These are phyloP conservation scores for Trichophaea hybrida DNA, from an alignment of 2,329 filamentous ascomycete genomes.

Conservation along the genomic window DNA sequence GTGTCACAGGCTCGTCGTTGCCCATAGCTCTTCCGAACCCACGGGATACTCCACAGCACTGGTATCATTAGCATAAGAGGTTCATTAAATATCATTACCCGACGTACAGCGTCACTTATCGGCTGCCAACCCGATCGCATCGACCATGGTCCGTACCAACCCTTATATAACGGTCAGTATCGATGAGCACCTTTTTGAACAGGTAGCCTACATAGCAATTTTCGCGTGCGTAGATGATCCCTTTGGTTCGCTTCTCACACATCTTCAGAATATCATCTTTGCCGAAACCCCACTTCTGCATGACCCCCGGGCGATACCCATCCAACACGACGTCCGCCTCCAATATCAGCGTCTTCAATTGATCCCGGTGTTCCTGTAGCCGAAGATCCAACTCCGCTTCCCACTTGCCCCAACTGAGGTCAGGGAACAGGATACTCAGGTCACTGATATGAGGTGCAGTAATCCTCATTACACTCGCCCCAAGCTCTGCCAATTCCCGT, in stretches of 20 bases:
- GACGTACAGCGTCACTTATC: slow-evolving; percentile 36
- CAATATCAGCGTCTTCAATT: slow-evolving; percentile 33
- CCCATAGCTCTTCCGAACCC: slow-evolving; percentile 38
- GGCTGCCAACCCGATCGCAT: slow-evolving; percentile 41
- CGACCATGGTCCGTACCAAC: slow-evolving; percentile 38
- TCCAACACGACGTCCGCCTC: slow-evolving; percentile 40
- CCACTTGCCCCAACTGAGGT: slow-evolving; percentile 41
- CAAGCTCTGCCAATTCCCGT: slow-evolving; percentile 34
- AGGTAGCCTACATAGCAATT: slow-evolving; percentile 36
- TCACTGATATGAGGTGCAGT: slow-evolving; percentile 33
- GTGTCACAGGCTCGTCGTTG: slow-evolving; percentile 34
- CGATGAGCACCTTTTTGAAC: no score
- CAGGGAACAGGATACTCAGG: slow-evolving; percentile 33
- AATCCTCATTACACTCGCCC: slow-evolving; percentile 37
- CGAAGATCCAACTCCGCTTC: slow-evolving; percentile 35
- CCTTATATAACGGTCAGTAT: no score
- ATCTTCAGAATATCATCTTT: slow-evolving; percentile 33
- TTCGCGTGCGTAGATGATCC: slow-evolving; percentile 38
- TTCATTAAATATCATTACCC: background rate
- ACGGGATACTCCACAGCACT: slow-evolving; percentile 35
- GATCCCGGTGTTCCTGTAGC: slow-evolving; percentile 30
- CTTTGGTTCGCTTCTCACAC: slow-evolving; percentile 32
- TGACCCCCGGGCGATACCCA: slow-evolving; percentile 37
- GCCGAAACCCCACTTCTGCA: slow-evolving; percentile 37
- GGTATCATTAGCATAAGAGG: background rate